A percentile compares a stretch with the other conserved stretches of the same genome.
phyloP scores from a whole-genome alignment of 192 early-diverging fungal species.

The Chytriomyces sp. region DNA sequence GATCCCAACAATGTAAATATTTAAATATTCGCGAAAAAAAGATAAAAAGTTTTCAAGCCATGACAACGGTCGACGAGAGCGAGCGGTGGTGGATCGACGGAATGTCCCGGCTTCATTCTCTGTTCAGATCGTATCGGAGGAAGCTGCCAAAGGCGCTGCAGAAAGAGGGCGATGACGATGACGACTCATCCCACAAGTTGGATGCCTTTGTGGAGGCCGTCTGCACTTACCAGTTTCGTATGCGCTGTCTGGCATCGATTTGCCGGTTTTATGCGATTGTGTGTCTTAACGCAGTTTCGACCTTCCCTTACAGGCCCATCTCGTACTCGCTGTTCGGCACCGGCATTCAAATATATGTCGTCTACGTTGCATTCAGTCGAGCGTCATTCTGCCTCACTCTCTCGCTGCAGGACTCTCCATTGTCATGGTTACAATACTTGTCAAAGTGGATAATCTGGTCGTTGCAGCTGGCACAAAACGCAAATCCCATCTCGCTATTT shows the following conservation, averaged over 20 bases:
- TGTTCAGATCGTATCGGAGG: background rate
- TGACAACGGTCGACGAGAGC: background rate
- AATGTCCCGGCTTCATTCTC: constrained; percentile 1
- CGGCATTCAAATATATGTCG: background rate
- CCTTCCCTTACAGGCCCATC: background rate
- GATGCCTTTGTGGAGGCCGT: constrained; percentile 4
- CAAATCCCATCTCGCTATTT: background rate
- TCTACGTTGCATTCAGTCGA: constrained; percentile 10
- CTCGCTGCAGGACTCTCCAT: background rate
- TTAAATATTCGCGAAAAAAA: too few species aligned
- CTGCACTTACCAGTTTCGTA: constrained; percentile 17
- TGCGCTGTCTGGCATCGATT: background rate
- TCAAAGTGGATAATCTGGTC: too few species aligned
- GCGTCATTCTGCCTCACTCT: constrained; percentile 8
- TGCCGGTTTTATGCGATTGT: too few species aligned
- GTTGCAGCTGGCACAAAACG: background rate
- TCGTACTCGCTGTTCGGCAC: constrained; percentile 25
- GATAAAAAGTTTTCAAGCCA: too few species aligned
- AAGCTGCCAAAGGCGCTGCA: background rate
- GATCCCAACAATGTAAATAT: too few species aligned
- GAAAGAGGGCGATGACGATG: background rate
- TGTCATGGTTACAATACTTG: too few species aligned
- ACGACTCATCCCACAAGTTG: constrained; percentile 1
- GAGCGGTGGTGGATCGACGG: constrained; percentile 23
- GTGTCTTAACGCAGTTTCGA: background rate